Conservation (phyloP, 805 yeast species). For the Kuraishia molischiana region DNA sequence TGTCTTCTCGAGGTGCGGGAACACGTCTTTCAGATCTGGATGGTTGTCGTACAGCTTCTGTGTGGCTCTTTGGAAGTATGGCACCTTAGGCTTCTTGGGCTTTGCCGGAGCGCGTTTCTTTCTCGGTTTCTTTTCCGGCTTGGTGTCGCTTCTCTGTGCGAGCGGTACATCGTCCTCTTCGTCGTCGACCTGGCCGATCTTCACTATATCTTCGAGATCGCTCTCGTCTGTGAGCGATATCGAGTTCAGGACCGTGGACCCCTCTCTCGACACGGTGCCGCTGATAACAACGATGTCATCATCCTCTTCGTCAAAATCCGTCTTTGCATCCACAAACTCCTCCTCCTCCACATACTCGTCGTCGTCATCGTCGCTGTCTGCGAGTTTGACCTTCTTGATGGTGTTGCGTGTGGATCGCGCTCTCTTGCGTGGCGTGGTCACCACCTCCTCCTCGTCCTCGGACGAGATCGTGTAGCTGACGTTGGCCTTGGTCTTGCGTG, state of each 20-base stretch:
- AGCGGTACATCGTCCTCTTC: constrained; percentile 6
- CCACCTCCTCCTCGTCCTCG: constrained; percentile 9
- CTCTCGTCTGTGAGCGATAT: constrained; percentile 10
- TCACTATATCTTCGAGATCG: constrained; percentile 9
- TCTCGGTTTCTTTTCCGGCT: constrained; percentile 10
- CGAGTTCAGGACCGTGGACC: constrained; percentile 5
- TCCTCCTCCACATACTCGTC: constrained; percentile 15
- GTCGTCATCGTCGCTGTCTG: constrained; percentile 21
- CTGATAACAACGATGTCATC: constrained; percentile 14
- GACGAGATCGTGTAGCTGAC: constrained; percentile 2
- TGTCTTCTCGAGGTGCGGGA: constrained; percentile 46
- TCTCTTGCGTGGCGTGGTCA: constrained; percentile 9
- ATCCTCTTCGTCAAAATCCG: constrained; percentile 7
- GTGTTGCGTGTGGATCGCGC: constrained; percentile 13
- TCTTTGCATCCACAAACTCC: constrained; percentile 10
- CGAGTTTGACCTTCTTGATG: constrained; percentile 12
- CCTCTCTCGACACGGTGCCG: constrained; percentile 8
- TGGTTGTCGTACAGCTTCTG: constrained; percentile 61
- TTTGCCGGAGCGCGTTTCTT: constrained; percentile 11
- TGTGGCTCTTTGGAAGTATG: constrained; percentile 64
- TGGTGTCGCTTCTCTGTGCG: constrained; percentile 4
- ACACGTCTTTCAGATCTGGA: constrained; percentile 68
- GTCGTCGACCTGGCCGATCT: constrained; percentile 1
- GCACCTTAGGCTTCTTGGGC: constrained; percentile 44
- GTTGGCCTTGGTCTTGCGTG: constrained; percentile 7